Evolutionary conservation across 352 stramenopile species (phyloP), one percentile per base, ranked within the genome.

Genomic region (Phytophthora gonapodyides): DNA sequence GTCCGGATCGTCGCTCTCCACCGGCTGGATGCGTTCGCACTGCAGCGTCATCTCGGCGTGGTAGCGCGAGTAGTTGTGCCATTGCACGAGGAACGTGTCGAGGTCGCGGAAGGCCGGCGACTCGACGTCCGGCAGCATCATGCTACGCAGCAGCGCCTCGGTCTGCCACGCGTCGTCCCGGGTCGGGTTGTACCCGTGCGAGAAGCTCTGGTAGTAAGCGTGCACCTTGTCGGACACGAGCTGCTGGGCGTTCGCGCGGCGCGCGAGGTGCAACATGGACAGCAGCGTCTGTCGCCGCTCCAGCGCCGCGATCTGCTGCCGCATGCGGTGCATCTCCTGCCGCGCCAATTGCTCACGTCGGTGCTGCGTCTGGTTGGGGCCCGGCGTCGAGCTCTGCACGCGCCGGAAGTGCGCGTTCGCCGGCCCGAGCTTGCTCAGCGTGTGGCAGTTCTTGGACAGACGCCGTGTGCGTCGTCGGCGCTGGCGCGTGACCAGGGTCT

Each of bases 1-100:
- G 21, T 69, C 60, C 27, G 53, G 62, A 15, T 81, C 64, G 7
- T 72, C 68, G 49, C 47, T 73, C 45, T 75, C 66, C 19, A 85
- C 46, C 8, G 63, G 67, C 48, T 80, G 59, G 41, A 88, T 80
- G 27, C 45, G 49, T 27, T 69, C 40, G 35, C 73, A 71, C 9
- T 61, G 35, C 17, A 83, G 61, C 13, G 16, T 47, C 34, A 88
- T 62, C 55, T 73, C 64, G 13, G 80, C 70, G 45, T 88, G 80
- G 55, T 80, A 88, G 42, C 71, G 70, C 27, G 80, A 87, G 58
- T 87, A 88, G 68, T 88, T 73, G n/a, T 66, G 43, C 77, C 77
- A 88, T 51, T 84, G 80, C 37, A 57, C 34, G 2, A 88, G 43
- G 59, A 88, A 88, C 43, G 74, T 61, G 56, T 85, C 80, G 38